Evolutionary conservation across 495 filamentous ascomycete species (phyloP), one percentile per base, ranked within the genome.

Genomic region (Penicillium ochrochloron): DNA sequence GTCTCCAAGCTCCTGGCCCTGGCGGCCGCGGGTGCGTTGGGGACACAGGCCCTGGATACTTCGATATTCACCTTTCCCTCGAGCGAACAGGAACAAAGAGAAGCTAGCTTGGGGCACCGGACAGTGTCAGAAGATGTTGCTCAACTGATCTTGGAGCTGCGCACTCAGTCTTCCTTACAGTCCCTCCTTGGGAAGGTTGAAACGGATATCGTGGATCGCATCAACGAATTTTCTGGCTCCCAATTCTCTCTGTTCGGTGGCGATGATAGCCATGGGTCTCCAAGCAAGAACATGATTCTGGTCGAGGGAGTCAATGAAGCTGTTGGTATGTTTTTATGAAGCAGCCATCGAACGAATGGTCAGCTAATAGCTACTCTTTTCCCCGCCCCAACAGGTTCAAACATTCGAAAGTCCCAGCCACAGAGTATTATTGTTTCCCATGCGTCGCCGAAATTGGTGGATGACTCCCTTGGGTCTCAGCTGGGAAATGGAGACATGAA

Each of bases 71-170:
- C 72, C 6, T 78, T 80, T 29, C 67, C 73, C 27, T 51, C 61
- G 12, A 48, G 35, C 29, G 10, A 39, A n/a, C 35, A 59, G 25
- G 39, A 42, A 14, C 33, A 58, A 3, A 17, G 50, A 34, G 59
- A 61, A 39, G n/a, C 54, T 8, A 48, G 27, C 10, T 8, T 44
- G 14, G 25, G 50, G 14, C 54, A 55, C 57, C 62, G 62, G 44
- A 63, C 62, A 19, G 62, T 80, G 54, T 74, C 76, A 15, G 78
- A 85, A 29, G 75, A 80, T 66, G 74, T 77, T 37, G 83, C 85
- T 50, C 79, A 80, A 66, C 75, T 84, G 34, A 72, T 89, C 31
- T 54, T 89, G 46, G 84, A 86, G 59, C 81, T 84, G 63, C 79
- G 85, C 68, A 70, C 84, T 60, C 79, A 81, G n/a, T 66, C 85